Base-by-base conservation (phyloP, 441 rosid species). In the Bocquillonia castaneifolia region DNA sequence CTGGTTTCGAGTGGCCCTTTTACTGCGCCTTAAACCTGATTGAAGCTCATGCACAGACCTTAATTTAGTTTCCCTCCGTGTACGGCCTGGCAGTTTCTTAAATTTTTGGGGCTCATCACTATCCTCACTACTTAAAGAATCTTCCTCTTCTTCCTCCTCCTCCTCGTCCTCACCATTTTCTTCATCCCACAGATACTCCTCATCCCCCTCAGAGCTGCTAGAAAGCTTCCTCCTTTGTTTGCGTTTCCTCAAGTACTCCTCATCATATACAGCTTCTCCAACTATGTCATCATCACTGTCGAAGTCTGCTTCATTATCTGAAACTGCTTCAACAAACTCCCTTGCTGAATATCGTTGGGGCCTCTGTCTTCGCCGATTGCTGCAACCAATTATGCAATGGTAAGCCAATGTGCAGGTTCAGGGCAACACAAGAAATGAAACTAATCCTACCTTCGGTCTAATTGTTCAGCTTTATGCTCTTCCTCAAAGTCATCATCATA, bases 161-260 rank as follows among this genome's bases (percentile, higher is more conserved):
- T 88, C 94, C 67, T 93, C 98, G n/a, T 88, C 90, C 74, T 85
- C 98, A 20, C 86, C 88, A 80, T 88, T 86, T 74, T 95, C 97
- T 63, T 85, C 99, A 25, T 92, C 99, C 96, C 89, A 84, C 69
- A 64, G 77, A 74, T 92, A 90, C 78, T 94, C 98, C 73, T 94
- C 99, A 71, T 93, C 98, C 70, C 95, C 99, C 78, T 92, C 99
- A 26, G 97, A 92, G 77, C 94, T 88, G 80, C 99, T 94, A 60
- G 92, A 87, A 58, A 75, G 68, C 77, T 80, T 88, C 78, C 85
- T 85, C 77, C 77, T 87, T 72, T 81, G 86, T 71, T 92, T 92
- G 58, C 96, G 91, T 78, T 90, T 92, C 82, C 67, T 87, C 76
- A 92, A 74, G 84, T 94, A 94, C 75, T 88, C 96, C 48, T 94